A percentile compares a stretch with the other conserved stretches of the same genome.
These are phyloP conservation scores for Exsudoporus floridanus DNA, from an alignment of 1,284 basidiomycete species.

Conservation along the genomic window DNA sequence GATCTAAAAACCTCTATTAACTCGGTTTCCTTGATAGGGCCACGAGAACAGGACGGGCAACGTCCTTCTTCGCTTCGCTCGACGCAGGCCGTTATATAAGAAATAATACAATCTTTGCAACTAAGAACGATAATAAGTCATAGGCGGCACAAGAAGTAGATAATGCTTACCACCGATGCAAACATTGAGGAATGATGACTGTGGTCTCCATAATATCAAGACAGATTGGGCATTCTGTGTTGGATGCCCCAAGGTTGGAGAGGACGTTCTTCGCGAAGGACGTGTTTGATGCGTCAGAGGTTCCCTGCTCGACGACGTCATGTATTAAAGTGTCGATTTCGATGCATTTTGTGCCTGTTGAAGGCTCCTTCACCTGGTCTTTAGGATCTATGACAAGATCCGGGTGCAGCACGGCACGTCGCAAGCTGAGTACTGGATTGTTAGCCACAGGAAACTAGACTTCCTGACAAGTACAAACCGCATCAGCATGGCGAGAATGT, in stretches of 20 bases:
- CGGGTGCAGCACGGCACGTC: conserved; percentile 85
- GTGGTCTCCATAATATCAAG: conserved; percentile 70
- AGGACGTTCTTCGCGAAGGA: conserved; percentile 68
- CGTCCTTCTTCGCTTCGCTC: conserved; percentile 64
- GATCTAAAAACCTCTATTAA: conserved; percentile 62
- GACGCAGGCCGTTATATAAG: conserved; percentile 62
- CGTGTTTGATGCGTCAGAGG: conserved; percentile 35
- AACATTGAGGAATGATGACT: conserved; percentile 74
- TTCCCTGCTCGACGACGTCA: conserved; percentile 51
- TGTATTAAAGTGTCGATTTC: conserved; percentile 66
- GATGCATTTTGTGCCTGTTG: conserved; percentile 39
- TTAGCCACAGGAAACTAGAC: background rate
- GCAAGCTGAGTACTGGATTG: conserved; percentile 50
- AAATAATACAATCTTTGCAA: conserved; percentile 82
- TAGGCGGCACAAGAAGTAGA: background rate
- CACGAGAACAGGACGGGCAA: conserved; percentile 70
- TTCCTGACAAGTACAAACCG: conserved; percentile 44
- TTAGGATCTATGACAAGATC: conserved; percentile 64
- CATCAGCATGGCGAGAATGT: conserved; percentile 91
- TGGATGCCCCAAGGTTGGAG: conserved; percentile 46
- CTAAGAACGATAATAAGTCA: conserved; percentile 38
- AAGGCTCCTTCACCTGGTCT: conserved; percentile 42
- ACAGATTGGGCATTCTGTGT: conserved; percentile 78
- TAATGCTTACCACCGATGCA: conserved; percentile 67
- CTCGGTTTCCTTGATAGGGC: conserved; percentile 68